Evolutionary conservation across 139 green algal species (phyloP).

Genomic region (Monoraphidium neglectum): DNA sequence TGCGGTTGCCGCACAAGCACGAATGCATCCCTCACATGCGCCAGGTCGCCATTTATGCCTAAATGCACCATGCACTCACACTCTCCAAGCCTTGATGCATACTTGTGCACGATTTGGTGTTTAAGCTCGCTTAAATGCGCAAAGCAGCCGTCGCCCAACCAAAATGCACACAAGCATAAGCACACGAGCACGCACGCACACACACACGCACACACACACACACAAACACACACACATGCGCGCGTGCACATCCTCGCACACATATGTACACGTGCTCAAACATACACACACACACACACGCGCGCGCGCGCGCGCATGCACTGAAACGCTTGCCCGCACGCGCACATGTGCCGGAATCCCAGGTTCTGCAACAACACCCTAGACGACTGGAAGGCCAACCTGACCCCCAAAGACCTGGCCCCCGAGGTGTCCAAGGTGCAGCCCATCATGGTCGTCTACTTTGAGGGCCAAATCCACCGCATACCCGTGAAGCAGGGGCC

Average conservation of each 20-base stretch:
- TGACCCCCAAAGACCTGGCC: conserved; percentile 58
- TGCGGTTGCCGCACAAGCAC: not conserved
- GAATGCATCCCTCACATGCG: not conserved
- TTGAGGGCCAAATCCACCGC: conserved; percentile 65
- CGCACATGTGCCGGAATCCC: not conserved
- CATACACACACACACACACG: not conserved
- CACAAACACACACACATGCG: no score
- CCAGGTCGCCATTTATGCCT: not conserved
- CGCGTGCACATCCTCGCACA: no score
- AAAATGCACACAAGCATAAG: no score
- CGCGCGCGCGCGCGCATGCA: not conserved
- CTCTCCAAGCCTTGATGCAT: no score
- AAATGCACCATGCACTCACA: not conserved
- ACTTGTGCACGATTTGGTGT: no score
- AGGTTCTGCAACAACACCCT: conserved; percentile 62
- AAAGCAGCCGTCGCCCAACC: no score
- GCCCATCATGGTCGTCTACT: conserved; percentile 74
- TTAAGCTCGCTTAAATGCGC: no score
- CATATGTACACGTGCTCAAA: not conserved
- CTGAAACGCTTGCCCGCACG: no score
- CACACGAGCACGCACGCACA: no score
- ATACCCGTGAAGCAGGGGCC: conserved; percentile 63
- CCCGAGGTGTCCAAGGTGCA: conserved; percentile 59
- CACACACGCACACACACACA: no score
- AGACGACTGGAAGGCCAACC: conserved; percentile 55